Evolutionary conservation across 176 grass and related monocot genomes (phyloP), one percentile per base, ranked within the genome.

Genomic region (Secale cereale): DNA sequence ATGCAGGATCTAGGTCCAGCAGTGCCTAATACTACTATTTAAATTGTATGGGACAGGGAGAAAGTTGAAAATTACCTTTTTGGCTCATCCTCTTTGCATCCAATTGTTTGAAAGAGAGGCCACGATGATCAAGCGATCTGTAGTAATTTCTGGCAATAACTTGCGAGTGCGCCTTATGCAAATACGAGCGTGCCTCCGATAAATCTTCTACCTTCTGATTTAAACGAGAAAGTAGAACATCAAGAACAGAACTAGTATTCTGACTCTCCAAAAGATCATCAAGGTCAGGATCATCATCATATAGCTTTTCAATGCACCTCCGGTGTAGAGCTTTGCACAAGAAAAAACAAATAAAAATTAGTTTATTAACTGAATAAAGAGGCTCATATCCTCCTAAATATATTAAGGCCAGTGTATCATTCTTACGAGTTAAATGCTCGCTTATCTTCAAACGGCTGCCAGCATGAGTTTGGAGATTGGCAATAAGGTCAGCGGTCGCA

Each of bases 251-350:
- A 82, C 63, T 79, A 19, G 78, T 36, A 52, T 82, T 75, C 2
- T 69, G 14, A 22, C 39, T 64, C 13, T 82, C 59, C 6, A 16
- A 73, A 25, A 94, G 30, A 71, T 27, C 8, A 76, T 91, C 72
- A 39, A 82, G 48, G 0, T 52, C 48, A 52, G 6, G 72, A 59
- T 85, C 78, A 57, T 72, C 67, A 27, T 82, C 67, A 33, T 94
- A 91, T 70, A 91, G n/a, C 13, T 67, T 70, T 91, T 85, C 73
- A 70, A 94, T 89, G 82, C 87, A 94, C 75, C 84, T 79, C 80
- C 41, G 78, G 80, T 89, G 46, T 89, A 79, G 46, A 63, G 87
- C 92, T 90, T 86, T 85, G 32, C 45, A 65, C 57, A 64, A 5
- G 29, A 33, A 4, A 79, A 40, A 50, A 48, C 40, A 30, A 57